Conservation (phyloP, 805 yeast genomes). For the Cyberlindnera galapagoensis region DNA sequence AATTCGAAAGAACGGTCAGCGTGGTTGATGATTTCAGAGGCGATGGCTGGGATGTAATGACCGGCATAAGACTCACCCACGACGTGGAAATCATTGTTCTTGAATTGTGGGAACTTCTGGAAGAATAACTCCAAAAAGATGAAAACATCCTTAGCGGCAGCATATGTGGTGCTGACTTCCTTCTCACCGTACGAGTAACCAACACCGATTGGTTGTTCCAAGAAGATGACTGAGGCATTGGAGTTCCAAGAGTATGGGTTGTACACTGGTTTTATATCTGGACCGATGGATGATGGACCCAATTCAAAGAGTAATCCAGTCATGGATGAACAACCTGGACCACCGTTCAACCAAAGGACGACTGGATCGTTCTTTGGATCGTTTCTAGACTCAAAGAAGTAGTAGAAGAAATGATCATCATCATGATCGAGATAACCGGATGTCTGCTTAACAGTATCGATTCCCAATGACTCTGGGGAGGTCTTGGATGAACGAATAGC, state of each 20-base stretch:
- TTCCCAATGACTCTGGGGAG: conserved; percentile 48
- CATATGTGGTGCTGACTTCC: conserved; percentile 60
- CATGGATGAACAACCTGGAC: conserved; percentile 92
- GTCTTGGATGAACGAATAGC: conserved; percentile 14
- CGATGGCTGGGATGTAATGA: conserved; percentile 71
- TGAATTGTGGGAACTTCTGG: conserved; percentile 72
- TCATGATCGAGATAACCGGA: conserved; percentile 78
- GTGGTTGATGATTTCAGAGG: conserved; percentile 41
- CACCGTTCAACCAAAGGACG: conserved; percentile 86
- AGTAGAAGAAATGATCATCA: conserved; percentile 81
- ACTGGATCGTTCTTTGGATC: conserved; percentile 85
- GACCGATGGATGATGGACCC: conserved; percentile 76
- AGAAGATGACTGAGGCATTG: conserved; percentile 83
- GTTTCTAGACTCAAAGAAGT: conserved; percentile 83
- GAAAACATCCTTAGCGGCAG: conserved; percentile 85
- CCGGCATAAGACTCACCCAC: conserved; percentile 87
- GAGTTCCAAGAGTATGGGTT: conserved; percentile 90
- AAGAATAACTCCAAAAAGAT: conserved; percentile 80
- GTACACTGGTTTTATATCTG: conserved; percentile 56
- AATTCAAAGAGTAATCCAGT: conserved; percentile 88
- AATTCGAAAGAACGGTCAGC: conserved; percentile 55
- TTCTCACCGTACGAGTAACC: conserved; percentile 77
- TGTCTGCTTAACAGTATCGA: conserved; percentile 74
- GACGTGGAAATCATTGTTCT: conserved; percentile 56
- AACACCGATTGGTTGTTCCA: conserved; percentile 92